Percentiles rank a stretch among this genome's conserved stretches.
phyloP scores from a whole-genome alignment of 306 rosid genomes.

The Cicer bijugum region DNA sequence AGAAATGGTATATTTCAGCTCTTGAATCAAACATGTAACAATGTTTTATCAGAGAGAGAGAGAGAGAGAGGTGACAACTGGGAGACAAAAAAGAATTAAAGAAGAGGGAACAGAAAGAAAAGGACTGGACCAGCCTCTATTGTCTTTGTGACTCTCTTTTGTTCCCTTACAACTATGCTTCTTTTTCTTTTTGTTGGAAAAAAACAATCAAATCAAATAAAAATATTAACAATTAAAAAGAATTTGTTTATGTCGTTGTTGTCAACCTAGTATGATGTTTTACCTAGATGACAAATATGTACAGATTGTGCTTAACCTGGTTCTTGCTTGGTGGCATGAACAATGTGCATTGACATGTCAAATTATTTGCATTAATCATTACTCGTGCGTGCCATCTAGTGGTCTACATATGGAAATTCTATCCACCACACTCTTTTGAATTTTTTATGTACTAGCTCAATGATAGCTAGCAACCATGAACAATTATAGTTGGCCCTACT shows the following conservation, averaged over 20 bases:
- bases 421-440: background rate
- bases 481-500: background rate
- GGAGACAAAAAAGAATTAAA: slow-evolving; percentile 46
- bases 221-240: background rate
- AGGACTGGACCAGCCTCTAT: slow-evolving; percentile 40
- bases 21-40: slow-evolving; percentile 16
- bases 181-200: slow-evolving; percentile 41
- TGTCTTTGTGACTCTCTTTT: slow-evolving; percentile 46
- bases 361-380: background rate
- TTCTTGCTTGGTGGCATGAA: slow-evolving; percentile 9
- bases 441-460: background rate
- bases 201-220: slow-evolving; percentile 16
- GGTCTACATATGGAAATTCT: background rate
- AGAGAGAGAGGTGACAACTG: slow-evolving; percentile 40
- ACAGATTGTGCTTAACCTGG: background rate
- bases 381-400: background rate
- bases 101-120: slow-evolving; percentile 41
- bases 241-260: slow-evolving; percentile 23
- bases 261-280: background rate
- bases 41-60: slow-evolving; percentile 17
- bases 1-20: slow-evolving; percentile 41
- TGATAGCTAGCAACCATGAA: background rate
- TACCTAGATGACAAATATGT: no score
- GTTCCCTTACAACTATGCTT: slow-evolving; percentile 36
- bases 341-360: background rate